A percentile compares a stretch with the other conserved stretches of the same genome.
phyloP scores from a whole-genome alignment of 1,284 basidiomycete genomes.

The Marasmius oreades region DNA sequence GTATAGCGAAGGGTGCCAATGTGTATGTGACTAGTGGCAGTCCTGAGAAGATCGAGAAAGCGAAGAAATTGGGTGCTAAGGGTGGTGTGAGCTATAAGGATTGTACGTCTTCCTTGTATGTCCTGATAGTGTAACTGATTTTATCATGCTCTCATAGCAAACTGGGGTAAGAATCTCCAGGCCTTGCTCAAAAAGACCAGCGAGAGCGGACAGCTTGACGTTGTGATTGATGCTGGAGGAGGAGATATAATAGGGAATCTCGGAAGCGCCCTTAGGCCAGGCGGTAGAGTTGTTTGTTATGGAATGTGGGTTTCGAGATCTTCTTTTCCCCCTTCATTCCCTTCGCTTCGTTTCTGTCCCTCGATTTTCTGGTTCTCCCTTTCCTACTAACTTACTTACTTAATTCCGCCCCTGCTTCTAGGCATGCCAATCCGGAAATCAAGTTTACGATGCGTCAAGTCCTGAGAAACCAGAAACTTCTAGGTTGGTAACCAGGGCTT shows the following conservation, averaged over 20 bases:
- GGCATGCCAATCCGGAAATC: slow-evolving; percentile 65
- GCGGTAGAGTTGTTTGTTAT: slow-evolving; percentile 74
- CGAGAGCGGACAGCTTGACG: slow-evolving; percentile 37
- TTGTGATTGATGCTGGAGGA: slow-evolving; percentile 81
- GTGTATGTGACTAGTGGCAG: slow-evolving; percentile 83
- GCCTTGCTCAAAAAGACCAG: slow-evolving; percentile 41
- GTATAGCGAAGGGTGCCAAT: slow-evolving; percentile 71
- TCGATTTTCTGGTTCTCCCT: background rate
- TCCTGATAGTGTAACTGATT: background rate
- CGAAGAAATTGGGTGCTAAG: slow-evolving; percentile 68
- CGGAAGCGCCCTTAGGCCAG: slow-evolving; percentile 57
- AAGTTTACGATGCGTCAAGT: slow-evolving; percentile 79
- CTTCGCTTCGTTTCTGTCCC: slow-evolving; percentile 12
- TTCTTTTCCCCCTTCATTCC: slow-evolving; percentile 6
- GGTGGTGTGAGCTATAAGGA: slow-evolving; percentile 77
- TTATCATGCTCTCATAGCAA: slow-evolving; percentile 33
- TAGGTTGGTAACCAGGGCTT: slow-evolving; percentile 45
- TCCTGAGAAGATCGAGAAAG: slow-evolving; percentile 67
- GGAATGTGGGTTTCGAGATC: slow-evolving; percentile 57
- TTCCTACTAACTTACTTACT: too few relatives aligned
- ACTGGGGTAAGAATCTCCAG: slow-evolving; percentile 63
- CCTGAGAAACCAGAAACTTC: slow-evolving; percentile 71
- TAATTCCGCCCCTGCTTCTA: slow-evolving; percentile 23
- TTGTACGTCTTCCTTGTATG: slow-evolving; percentile 35
- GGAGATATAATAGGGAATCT: slow-evolving; percentile 69